Evolutionary conservation across 768 basidiomycete species (phyloP).

Genomic region (Kwoniella europaea): DNA sequence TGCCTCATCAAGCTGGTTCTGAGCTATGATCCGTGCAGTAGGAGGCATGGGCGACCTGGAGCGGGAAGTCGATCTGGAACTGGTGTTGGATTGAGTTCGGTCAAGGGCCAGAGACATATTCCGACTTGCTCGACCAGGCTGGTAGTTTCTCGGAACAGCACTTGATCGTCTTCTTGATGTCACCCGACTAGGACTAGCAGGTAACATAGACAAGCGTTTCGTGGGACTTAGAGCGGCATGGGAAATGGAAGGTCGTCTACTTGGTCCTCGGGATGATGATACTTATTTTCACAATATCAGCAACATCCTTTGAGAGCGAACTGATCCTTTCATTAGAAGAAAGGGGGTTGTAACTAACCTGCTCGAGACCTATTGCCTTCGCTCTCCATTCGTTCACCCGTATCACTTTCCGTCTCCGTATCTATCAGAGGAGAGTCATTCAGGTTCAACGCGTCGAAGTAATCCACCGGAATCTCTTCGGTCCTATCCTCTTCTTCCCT

Average conservation of each 20-base stretch:
- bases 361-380: constrained; percentile 24
- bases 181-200: constrained; percentile 45
- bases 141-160: constrained; percentile 30
- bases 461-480: constrained; percentile 34
- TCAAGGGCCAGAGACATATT: constrained; percentile 41
- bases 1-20: constrained; percentile 24
- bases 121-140: constrained; percentile 50
- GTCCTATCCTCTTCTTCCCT: constrained; percentile 58
- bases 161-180: constrained; percentile 44
- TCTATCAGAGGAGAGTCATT: constrained; percentile 60
- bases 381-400: constrained; percentile 21
- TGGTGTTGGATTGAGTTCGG: constrained; percentile 39
- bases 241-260: constrained; percentile 54
- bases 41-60: constrained; percentile 90
- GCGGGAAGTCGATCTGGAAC: constrained; percentile 91
- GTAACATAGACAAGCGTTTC: constrained; percentile 31
- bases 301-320: neutral
- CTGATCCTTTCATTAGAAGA: neutral
- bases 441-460: constrained; percentile 37
- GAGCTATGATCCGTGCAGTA: constrained; percentile 58
- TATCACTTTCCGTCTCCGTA: constrained; percentile 48
- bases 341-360: constrained; percentile 21
- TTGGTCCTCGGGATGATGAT: constrained; percentile 43
- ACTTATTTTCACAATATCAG: constrained; percentile 16
- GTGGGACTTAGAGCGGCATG: constrained; percentile 35